Evolutionary conservation across 257 asterid species (phyloP).

Genomic region (Cruciata laevipes): DNA sequence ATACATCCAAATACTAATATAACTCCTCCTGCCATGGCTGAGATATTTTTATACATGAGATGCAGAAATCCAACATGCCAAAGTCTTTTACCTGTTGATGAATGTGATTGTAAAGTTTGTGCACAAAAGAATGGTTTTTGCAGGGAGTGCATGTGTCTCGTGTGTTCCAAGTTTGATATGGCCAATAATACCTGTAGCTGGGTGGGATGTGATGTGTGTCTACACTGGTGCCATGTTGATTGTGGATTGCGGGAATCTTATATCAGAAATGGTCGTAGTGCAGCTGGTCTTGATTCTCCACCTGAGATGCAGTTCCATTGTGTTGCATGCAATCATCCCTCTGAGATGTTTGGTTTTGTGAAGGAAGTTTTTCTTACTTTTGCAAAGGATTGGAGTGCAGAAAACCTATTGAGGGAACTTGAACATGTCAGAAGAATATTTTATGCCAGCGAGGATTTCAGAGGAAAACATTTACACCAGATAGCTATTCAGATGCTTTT

Average conservation of each 20-base stretch:
- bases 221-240: slow-evolving; percentile 98
- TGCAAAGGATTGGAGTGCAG: slow-evolving; percentile 79
- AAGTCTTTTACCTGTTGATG: slow-evolving; percentile 76
- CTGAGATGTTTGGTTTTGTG: slow-evolving; percentile 98
- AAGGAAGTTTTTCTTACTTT: slow-evolving; percentile 90
- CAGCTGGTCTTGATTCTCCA: slow-evolving; percentile 51
- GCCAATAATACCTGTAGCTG: slow-evolving; percentile 94
- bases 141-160: slow-evolving; percentile 95
- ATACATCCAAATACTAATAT: slow-evolving; percentile 43
- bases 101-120: slow-evolving; percentile 88
- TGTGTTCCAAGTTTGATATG: slow-evolving; percentile 89
- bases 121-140: slow-evolving; percentile 66
- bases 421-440: slow-evolving; percentile 72
- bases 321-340: slow-evolving; percentile 91
- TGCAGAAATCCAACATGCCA: slow-evolving; percentile 72
- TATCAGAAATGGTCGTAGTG: slow-evolving; percentile 74
- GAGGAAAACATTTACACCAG: slow-evolving; percentile 73
- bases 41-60: slow-evolving; percentile 65
- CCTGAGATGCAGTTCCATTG: slow-evolving; percentile 96
- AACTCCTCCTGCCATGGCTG: slow-evolving; percentile 64
- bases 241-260: slow-evolving; percentile 79
- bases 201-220: slow-evolving; percentile 97
- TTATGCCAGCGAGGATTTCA: slow-evolving; percentile 59
- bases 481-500: slow-evolving; percentile 54
- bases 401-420: slow-evolving; percentile 71